phyloP scores from a whole-genome alignment of 257 asterid species.

The Leptodermis oblonga region DNA sequence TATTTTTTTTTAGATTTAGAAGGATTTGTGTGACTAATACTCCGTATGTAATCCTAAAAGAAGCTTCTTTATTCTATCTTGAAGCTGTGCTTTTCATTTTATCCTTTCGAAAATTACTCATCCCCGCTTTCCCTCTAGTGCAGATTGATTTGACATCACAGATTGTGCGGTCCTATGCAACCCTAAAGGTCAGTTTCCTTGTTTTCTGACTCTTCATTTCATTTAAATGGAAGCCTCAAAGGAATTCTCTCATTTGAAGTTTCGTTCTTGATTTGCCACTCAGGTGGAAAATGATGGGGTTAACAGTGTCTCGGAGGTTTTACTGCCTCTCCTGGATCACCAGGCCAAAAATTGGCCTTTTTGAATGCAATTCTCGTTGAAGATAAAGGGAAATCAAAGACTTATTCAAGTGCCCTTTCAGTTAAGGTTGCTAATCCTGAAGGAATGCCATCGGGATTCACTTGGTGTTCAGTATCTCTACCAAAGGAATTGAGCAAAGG shows the following conservation, averaged over 20 bases:
- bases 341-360: constrained; percentile 63
- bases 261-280: background rate
- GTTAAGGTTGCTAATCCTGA: constrained; percentile 47
- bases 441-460: constrained; percentile 58
- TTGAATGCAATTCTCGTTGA: constrained; percentile 44
- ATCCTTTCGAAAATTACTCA: background rate
- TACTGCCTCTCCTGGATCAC: constrained; percentile 64
- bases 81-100: background rate
- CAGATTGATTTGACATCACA: constrained; percentile 96
- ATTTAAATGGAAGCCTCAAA: background rate
- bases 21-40: background rate
- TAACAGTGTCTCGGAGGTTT: constrained; percentile 51
- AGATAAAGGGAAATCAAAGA: constrained; percentile 70
- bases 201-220: constrained; percentile 5
- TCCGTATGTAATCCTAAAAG: background rate
- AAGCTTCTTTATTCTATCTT: background rate
- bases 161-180: constrained; percentile 45
- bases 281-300: constrained; percentile 74
- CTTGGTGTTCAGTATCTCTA: constrained; percentile 73
- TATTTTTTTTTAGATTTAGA: background rate
- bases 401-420: constrained; percentile 45
- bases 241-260: background rate
- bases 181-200: constrained; percentile 51
- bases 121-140: constrained; percentile 21
- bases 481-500: constrained; percentile 75